Evolutionary conservation across 225 moss, liverwort and hornwort species (phyloP).

Genomic region (Polytrichum commune): DNA sequence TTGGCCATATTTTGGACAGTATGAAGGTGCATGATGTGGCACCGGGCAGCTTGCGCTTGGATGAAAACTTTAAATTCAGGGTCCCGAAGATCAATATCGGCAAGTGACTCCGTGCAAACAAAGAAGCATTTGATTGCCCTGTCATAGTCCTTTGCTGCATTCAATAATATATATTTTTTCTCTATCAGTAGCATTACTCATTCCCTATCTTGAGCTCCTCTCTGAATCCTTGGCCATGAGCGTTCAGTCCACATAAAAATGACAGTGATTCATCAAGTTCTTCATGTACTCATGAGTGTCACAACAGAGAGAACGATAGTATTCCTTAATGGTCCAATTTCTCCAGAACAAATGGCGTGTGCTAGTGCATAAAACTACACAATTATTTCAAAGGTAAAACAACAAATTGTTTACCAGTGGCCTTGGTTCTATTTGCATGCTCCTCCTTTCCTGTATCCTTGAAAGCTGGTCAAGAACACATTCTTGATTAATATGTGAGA

Average conservation of each 20-base stretch:
- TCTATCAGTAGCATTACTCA: no score
- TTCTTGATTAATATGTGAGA: no score
- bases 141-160: constrained; percentile 45
- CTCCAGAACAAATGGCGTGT: no score
- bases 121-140: constrained; percentile 56
- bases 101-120: constrained; percentile 58
- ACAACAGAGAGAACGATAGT: no score
- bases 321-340: no score
- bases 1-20: constrained; percentile 41
- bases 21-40: constrained; percentile 52
- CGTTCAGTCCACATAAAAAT: no score
- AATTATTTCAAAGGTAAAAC: no score
- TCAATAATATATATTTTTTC: background rate
- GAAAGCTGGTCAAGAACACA: constrained; percentile 30
- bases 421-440: constrained; percentile 40
- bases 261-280: no score
- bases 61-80: constrained; percentile 42
- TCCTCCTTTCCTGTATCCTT: constrained; percentile 61
- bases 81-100: constrained; percentile 47
- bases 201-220: no score
- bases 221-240: no score
- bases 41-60: constrained; percentile 49
- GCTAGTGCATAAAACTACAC: no score
- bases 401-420: constrained; percentile 14
- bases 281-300: no score